Base-by-base conservation (phyloP, 495 filamentous ascomycete genomes). In the Bathelium albidoporum region DNA sequence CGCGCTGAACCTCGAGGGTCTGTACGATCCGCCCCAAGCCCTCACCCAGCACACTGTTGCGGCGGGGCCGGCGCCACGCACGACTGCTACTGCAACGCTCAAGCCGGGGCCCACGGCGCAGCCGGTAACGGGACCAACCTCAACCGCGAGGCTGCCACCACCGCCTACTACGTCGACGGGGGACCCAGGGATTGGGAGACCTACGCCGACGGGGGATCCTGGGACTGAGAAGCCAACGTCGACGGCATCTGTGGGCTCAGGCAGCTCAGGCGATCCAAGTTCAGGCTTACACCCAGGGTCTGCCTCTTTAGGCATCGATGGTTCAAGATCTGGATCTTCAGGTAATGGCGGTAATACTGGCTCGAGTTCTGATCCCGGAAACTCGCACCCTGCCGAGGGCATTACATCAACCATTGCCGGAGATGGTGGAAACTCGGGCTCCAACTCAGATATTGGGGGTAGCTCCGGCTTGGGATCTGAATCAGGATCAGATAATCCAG, bases 11-110 rank as follows among this genome's bases (percentile, higher is more conserved):
- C 32, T 66, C 16, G 39, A 63, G 12, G 60, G 64, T 2, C 24
- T 66, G 10, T 66, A 52, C 28, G 63, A 64, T 64, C 63, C 63
- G 14, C 63, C 63, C 1, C 26, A 59, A 22, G 49, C 29, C 16
- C 45, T 63, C 2, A 52, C 53, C n/a, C 49, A n/a, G 10, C 49
- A 28, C 20, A 32, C 29, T 11, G 7, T 39, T 18, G 52, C 31
- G 11, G 62, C 62, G 7, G 49, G 1, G 28, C 45, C 52, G 12
- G 39, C 62, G 11, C n/a, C 62, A n/a, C 2, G 29, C n/a, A 5
- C 7, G 11, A 2, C 62, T 1, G 9, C 44, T 43, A n/a, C 32
- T 36, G 2, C 24, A 55, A 28, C 20, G 4, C 20, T 24, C 24
- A 5, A 26, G 22, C 49, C 49, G 24, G 34, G 34, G 5, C 5